Evolutionary conservation across 176 grass and related monocot species (phyloP), one percentile per base, ranked within the genome.

Genomic region (Carex myosuroides): DNA sequence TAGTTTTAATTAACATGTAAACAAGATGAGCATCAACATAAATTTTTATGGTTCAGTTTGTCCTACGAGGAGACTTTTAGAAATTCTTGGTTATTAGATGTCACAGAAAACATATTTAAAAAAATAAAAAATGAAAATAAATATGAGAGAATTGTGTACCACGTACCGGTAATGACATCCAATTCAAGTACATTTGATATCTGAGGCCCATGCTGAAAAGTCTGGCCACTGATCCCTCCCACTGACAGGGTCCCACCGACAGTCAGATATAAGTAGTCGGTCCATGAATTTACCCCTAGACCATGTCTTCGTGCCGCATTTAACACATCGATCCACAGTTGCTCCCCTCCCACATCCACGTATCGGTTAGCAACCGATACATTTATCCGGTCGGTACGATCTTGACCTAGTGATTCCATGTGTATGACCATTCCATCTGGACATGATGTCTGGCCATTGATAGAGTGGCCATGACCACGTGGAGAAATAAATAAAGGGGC

Each of bases 211-310:
- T 92, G 80, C 8, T 86, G 92, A 86, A 85, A 92, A 0, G 89
- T 60, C 88, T 98, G 92, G 11, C 95, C 95, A 81, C 95, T 95
- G 80, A 98, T 24, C 20, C 95, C 92, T 56, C 92, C 95, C 70
- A 94, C 94, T 33, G 95, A 95, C 17, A 98, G 92, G 41, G 95
- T 98, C 56, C 95, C 95, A 57, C 92, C 95, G 52, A 98, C 92
- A 46, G 94, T 97, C 35, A 97, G 85, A 85, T 94, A 61, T 24
- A 97, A 83, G 81, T 97, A 97, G 64, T 97, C 94, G 16, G 94
- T 97, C 92, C 92, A 97, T 54, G 94, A 87, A 14, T 78, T 84
- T 50, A 90, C 87, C 81, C 92, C 87, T 30, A 97, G 80, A 6
- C 94, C 92, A 74, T 58, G 88, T 59, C 2, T 39, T 17, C 82